A percentile compares a stretch with the other conserved stretches of the same genome.
These are phyloP conservation scores for Boechera stricta DNA, from an alignment of 345 rosid species.

Conservation along the genomic window DNA sequence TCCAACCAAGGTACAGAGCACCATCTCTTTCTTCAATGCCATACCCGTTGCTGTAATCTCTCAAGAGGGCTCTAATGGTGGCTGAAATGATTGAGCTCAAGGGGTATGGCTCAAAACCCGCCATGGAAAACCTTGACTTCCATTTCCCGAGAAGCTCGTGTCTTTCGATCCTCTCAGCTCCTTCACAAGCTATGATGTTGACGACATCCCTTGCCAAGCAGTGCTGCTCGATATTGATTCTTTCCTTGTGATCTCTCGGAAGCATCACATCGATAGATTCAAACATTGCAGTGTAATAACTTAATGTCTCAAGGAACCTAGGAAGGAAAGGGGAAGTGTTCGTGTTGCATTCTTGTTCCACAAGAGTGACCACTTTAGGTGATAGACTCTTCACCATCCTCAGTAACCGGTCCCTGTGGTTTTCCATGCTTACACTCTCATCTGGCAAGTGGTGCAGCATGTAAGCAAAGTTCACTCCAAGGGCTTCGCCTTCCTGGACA, in stretches of 20 bases:
- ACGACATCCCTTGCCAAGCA: slow-evolving; percentile 89
- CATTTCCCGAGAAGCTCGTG: slow-evolving; percentile 89
- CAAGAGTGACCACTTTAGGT: slow-evolving; percentile 90
- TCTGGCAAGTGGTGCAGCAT: slow-evolving; percentile 87
- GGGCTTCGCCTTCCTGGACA: slow-evolving; percentile 65
- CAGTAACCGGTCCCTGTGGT: slow-evolving; percentile 73
- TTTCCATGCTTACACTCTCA: slow-evolving; percentile 84
- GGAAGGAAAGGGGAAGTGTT: slow-evolving; percentile 87
- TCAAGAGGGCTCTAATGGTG: slow-evolving; percentile 54
- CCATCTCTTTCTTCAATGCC: slow-evolving; percentile 81
- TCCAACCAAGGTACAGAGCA: slow-evolving; percentile 88
- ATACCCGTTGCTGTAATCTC: slow-evolving; percentile 62
- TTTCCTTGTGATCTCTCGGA: slow-evolving; percentile 71
- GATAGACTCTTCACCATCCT: slow-evolving; percentile 74
- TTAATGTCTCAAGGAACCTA: slow-evolving; percentile 73
- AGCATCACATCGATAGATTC: slow-evolving; percentile 86
- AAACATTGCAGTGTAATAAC: slow-evolving; percentile 84
- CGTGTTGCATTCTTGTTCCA: slow-evolving; percentile 91
- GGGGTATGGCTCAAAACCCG: slow-evolving; percentile 77
- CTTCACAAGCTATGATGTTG: slow-evolving; percentile 91
- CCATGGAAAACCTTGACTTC: slow-evolving; percentile 77
- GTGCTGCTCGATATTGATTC: slow-evolving; percentile 89
- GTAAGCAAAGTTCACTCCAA: slow-evolving; percentile 87
- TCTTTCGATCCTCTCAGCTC: slow-evolving; percentile 79
- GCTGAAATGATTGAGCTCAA: slow-evolving; percentile 77